Base-by-base conservation (phyloP, 2,329 filamentous ascomycete species). In the Fusarium globosum region DNA sequence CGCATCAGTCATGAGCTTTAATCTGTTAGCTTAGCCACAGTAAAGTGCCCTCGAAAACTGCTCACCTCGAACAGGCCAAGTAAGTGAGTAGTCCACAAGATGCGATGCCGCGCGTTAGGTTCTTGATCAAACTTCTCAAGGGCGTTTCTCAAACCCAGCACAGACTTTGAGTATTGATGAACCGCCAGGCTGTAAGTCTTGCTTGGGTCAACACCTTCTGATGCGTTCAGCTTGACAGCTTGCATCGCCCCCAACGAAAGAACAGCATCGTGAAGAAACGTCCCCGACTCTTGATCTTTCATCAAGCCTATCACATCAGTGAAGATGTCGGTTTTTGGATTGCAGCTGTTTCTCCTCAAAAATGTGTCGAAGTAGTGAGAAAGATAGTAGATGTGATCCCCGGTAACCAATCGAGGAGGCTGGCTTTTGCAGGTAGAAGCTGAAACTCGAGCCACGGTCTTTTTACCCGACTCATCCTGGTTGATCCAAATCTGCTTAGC, bases 31-130 rank as follows among this genome's bases (percentile, higher is more conserved):
- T 28, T 28, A 28, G 28, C 2, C 28, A 3, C 28, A 3, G 28
- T 10, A 28, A 28, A 28, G 28, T 28, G 28, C 2, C 2, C 28
- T 28, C 28, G 2, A 28, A 28, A 28, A 28, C 28, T 28, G 28
- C 20, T 26, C 11, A 82, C 81, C 72, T 83, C 81, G 14, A 82
- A 83, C 2, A 83, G 52, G 0, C 81, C 81, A 0, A 83, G 65
- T 1, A 82, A 51, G 7, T 82, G 71, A 0, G 81, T 83, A 0
- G 81, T 78, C 81, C 81, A 83, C 0, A 82, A 56, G 4, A 82
- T 74, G 11, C 70, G 66, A 21, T 70, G 52, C 2, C 63, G 71
- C 2, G 69, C 48, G 1, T 53, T 63, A 4, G 69, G 43, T 3
- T 48, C 41, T 1, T 49, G 41, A 0, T 46, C 39, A 12, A 72